Percentiles rank a stretch among this genome's conserved stretches.
Evolutionary conservation across 2,329 filamentous ascomycete genomes (phyloP).

Genomic region (Pyrenophora graminea): DNA sequence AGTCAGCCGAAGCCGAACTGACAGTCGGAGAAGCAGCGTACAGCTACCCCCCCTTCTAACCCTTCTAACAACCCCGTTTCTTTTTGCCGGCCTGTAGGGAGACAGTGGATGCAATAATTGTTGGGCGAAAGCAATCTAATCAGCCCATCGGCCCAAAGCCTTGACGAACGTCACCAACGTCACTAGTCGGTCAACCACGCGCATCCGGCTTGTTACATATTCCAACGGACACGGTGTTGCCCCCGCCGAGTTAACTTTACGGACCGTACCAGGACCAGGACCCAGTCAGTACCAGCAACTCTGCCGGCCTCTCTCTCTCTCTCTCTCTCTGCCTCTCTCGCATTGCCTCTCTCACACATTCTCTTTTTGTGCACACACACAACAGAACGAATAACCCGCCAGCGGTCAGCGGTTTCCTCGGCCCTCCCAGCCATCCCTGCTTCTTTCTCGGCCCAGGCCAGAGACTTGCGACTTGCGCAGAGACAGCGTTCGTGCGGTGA

Average conservation of each 20-base stretch:
- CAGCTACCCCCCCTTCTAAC: slow-evolving; percentile 22
- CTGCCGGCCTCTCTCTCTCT: slow-evolving; percentile 20
- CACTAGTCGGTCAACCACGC: slow-evolving; percentile 1
- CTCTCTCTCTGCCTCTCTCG: not conserved
- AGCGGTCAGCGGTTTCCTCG: not conserved
- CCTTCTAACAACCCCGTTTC: slow-evolving; percentile 6
- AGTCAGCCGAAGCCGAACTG: slow-evolving; percentile 30
- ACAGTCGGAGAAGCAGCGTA: slow-evolving; percentile 6
- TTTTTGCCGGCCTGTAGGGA: slow-evolving; percentile 23
- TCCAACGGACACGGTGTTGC: not conserved
- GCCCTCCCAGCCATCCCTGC: not conserved
- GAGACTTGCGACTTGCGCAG: not conserved
- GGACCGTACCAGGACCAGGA: slow-evolving; percentile 2
- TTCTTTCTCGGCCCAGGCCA: not conserved
- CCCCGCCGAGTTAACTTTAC: not conserved
- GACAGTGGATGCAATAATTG: slow-evolving; percentile 1
- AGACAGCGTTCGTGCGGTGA: slow-evolving; percentile 29
- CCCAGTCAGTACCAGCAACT: not conserved
- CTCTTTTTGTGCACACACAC: not conserved
- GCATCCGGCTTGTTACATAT: not conserved
- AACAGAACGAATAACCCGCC: no score
- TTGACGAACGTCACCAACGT: slow-evolving; percentile 6
- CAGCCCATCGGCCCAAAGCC: slow-evolving; percentile 4
- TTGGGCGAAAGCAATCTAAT: slow-evolving; percentile 22
- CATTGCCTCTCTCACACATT: slow-evolving; percentile 17